These are phyloP conservation scores for Clarireedia paspali DNA, from an alignment of 2,329 filamentous ascomycete genomes.

Conservation along the genomic window DNA sequence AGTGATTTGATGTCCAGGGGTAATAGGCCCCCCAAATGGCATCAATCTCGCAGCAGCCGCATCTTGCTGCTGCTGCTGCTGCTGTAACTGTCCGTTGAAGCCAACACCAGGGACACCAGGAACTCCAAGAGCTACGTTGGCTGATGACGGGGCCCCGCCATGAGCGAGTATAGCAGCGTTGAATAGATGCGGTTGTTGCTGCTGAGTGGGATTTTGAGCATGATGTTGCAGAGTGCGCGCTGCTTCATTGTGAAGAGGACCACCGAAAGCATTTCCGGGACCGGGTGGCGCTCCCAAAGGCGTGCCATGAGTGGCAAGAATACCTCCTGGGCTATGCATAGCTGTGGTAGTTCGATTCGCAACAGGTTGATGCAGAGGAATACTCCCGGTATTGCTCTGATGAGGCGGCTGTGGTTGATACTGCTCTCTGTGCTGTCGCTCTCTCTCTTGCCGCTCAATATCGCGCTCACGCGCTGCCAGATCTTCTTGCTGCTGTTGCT, in stretches of 20 bases:
- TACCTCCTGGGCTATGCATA: constrained; percentile 86
- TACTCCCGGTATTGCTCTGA: constrained; percentile 80
- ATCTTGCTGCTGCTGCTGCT: constrained; percentile 34
- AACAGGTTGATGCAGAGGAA: constrained; percentile 90
- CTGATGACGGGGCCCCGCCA: constrained; percentile 38
- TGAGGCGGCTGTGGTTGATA: constrained; percentile 63
- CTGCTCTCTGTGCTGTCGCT: constrained; percentile 52
- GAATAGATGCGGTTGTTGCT: constrained; percentile 50
- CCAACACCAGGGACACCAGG: constrained; percentile 48
- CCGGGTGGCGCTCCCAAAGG: constrained; percentile 32
- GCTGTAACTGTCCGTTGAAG: constrained; percentile 49
- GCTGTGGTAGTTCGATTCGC: constrained; percentile 72
- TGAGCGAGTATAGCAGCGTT: constrained; percentile 37
- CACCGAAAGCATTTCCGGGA: constrained; percentile 40
- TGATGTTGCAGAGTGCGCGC: constrained; percentile 45
- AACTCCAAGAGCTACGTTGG: constrained; percentile 45
- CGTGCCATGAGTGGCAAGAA: constrained; percentile 66
- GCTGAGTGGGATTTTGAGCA: constrained; percentile 35
- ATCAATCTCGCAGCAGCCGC: constrained; percentile 54
- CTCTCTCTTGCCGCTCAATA: constrained; percentile 42
- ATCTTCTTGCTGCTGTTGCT: constrained; percentile 41
- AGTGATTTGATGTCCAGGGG: constrained; percentile 26
- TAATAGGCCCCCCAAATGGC: constrained; percentile 42
- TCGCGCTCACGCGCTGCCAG: constrained; percentile 43
- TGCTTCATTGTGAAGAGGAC: constrained; percentile 45